Conservation (phyloP, 768 basidiomycete species). For the Lactarius sp. region DNA sequence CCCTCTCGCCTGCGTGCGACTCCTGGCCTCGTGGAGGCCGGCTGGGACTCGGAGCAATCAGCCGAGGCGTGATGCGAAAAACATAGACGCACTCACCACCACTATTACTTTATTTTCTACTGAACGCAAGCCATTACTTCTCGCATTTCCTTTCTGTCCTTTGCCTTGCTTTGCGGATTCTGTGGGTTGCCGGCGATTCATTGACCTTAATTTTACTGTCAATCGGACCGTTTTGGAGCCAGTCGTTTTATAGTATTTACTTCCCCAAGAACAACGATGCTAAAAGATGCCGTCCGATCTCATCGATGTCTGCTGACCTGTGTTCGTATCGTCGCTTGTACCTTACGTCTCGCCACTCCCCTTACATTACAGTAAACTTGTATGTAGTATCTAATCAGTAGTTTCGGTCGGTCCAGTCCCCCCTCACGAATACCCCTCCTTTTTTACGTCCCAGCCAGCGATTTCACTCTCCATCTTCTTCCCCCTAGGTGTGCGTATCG, state of each 20-base stretch:
- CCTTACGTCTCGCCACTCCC: slow-evolving; percentile 17
- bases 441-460: slow-evolving; percentile 12
- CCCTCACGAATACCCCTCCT: slow-evolving; percentile 8
- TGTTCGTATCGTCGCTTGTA: slow-evolving; percentile 21
- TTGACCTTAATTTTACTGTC: slow-evolving; percentile 4
- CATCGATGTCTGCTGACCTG: slow-evolving; percentile 3
- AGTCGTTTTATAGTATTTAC: slow-evolving; percentile 18
- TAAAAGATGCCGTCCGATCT: slow-evolving; percentile 14
- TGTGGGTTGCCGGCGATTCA: slow-evolving; percentile 11
- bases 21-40: slow-evolving; percentile 18
- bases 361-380: slow-evolving; percentile 21
- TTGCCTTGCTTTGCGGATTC: slow-evolving; percentile 4
- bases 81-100: neutral
- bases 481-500: slow-evolving; percentile 1
- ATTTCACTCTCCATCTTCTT: neutral
- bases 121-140: slow-evolving; percentile 6
- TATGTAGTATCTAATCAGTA: slow-evolving; percentile 23
- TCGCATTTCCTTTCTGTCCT: slow-evolving; percentile 9
- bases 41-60: slow-evolving; percentile 24
- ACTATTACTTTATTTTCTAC: slow-evolving; percentile 8
- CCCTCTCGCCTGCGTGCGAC: slow-evolving; percentile 10
- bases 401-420: slow-evolving; percentile 3
- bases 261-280: slow-evolving; percentile 9
- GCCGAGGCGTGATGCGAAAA: slow-evolving; percentile 8
- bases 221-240: slow-evolving; percentile 15